Evolutionary conservation across 2,329 filamentous ascomycete genomes (phyloP).

Genomic region (Chaetomium strumarium): DNA sequence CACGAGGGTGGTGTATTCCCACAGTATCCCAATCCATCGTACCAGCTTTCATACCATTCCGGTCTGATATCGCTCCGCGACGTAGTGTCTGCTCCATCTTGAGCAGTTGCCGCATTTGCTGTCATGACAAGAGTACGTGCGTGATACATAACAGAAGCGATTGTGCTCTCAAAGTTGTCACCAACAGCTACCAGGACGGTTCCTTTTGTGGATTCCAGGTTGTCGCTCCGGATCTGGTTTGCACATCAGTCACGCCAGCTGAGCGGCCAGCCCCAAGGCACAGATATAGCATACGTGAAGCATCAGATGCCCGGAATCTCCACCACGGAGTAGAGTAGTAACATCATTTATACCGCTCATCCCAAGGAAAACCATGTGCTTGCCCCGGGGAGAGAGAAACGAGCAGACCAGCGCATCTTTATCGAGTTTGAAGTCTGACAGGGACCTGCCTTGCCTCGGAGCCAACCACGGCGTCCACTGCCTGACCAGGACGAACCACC

Average conservation of each 20-base stretch:
- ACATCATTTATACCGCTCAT: constrained; percentile 69
- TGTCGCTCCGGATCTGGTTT: constrained; percentile 60
- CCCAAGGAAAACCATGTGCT: constrained; percentile 71
- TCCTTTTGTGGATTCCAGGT: constrained; percentile 46
- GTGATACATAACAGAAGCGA: constrained; percentile 80
- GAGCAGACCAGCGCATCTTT: constrained; percentile 74
- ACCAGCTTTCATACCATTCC: constrained; percentile 80
- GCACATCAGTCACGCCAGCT: neutral
- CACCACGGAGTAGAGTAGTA: constrained; percentile 61
- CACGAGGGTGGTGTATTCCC: constrained; percentile 24
- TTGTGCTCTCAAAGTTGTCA: constrained; percentile 65
- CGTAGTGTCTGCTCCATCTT: constrained; percentile 42
- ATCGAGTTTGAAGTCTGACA: constrained; percentile 56
- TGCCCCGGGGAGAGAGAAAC: constrained; percentile 66
- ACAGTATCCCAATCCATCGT: constrained; percentile 90
- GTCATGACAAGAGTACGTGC: constrained; percentile 60
- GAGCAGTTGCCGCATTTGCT: constrained; percentile 36
- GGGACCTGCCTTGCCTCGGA: constrained; percentile 70
- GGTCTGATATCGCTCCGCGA: constrained; percentile 45
- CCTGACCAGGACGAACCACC: constrained; percentile 78
- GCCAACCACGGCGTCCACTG: constrained; percentile 80
- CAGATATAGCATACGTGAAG: constrained; percentile 50
- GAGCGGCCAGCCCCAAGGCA: neutral
- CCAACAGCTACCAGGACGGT: constrained; percentile 66
- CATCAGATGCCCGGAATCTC: constrained; percentile 58